Percentiles rank a stretch among this genome's conserved stretches.
phyloP scores from a whole-genome alignment of 2,329 filamentous ascomycete genomes.

The Colletotrichum gloeosporioides region DNA sequence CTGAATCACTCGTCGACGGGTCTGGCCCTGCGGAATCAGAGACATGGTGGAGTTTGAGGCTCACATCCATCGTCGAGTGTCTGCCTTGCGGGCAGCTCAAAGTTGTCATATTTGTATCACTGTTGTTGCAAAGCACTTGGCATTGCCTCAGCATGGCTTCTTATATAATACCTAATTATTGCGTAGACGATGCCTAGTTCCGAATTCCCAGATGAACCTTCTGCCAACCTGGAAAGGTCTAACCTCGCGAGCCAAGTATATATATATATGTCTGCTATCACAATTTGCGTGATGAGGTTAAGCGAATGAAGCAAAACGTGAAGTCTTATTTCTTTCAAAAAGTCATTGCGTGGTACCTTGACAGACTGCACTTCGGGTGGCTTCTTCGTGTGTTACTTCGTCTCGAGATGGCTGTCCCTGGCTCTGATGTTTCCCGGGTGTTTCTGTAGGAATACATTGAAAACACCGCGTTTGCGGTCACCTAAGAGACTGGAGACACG shows the following conservation, averaged over 20 bases:
- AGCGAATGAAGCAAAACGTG: rapidly evolving
- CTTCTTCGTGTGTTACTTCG: neutral
- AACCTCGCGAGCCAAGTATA: no score
- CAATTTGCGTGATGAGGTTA: neutral
- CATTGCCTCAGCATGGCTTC: neutral
- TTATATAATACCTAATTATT: rapidly evolving
- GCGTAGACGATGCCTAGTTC: neutral
- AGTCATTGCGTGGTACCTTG: rapidly evolving
- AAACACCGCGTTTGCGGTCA: rapidly evolving
- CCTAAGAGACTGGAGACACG: rapidly evolving
- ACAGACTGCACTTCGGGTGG: rapidly evolving
- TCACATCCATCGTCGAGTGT: neutral
- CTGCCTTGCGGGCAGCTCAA: neutral
- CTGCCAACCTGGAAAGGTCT: neutral
- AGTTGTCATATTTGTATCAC: no score
- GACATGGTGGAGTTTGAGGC: neutral
- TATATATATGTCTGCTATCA: neutral
- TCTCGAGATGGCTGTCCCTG: rapidly evolving
- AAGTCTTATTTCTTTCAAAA: neutral
- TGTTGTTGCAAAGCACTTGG: neutral
- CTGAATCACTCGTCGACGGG: neutral
- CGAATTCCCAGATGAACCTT: neutral
- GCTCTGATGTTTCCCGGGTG: rapidly evolving
- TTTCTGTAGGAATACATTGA: neutral
- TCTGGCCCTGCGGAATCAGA: neutral